Base-by-base conservation (phyloP, 208 protist species). In the Leishmania amazonensis region DNA sequence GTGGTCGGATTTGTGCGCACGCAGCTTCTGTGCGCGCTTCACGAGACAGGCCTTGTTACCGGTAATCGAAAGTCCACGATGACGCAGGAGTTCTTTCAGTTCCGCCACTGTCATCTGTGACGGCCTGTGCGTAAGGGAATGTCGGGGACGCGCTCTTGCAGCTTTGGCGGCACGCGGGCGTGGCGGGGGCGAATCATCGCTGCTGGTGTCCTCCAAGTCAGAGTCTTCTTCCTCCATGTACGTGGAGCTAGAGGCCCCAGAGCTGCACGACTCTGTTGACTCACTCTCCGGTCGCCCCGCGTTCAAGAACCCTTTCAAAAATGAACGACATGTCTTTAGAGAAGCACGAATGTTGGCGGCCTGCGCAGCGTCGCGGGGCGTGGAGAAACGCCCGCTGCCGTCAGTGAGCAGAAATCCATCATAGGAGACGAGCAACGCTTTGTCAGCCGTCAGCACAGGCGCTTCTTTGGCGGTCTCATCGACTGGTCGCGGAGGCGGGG, bases 401-500 rank as follows among this genome's bases (percentile, higher is more conserved):
- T 95, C 91, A 1, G 88, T 87, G 31, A 97, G 49, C 13, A 93
- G 76, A 77, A 90, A 91, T 3, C 90, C 87, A 73, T 93, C 85
- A 83, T 94, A 95, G 9, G 91, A 95, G 51, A 97, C 87, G 21
- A 97, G 77, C 68, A 97, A 78, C 9, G 80, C 76, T 40, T 15
- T 67, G 65, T 93, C 90, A 6, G 85, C 79, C 7, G 21, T 74
- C 11, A 57, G 58, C 40, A 68, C 47, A 6, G 28, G 45, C 19
- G 73, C 28, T 19, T 35, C 28, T 13, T 67, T 7, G 15, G 75
- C 51, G 42, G 42, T 38, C 5, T 68, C 57, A 17, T n/a, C 28
- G 17, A 80, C 65, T 13, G 85, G 79, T 0, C 78, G 58, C 35
- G 83, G 83, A 21, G 72, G 67, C 21, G 85, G 81, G 0, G 78